These are phyloP conservation scores for Mycena chlorophos DNA, from an alignment of 768 basidiomycete species.

Conservation along the genomic window DNA sequence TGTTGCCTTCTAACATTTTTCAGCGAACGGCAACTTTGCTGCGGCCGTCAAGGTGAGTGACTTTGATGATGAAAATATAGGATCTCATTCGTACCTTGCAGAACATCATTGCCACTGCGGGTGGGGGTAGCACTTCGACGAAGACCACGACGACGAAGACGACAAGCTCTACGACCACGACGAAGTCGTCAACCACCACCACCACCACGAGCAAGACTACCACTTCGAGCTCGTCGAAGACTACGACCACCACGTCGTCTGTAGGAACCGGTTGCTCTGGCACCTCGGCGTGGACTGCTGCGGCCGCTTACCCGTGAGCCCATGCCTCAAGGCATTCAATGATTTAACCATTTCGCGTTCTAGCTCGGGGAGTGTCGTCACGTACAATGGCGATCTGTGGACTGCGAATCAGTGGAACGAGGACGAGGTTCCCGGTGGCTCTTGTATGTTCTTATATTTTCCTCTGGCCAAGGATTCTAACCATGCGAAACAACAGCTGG, in stretches of 20 bases:
- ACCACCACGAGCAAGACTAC: slow-evolving; percentile 16
- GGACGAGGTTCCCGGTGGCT: slow-evolving; percentile 33
- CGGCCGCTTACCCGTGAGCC: slow-evolving; percentile 34
- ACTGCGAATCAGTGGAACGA: slow-evolving; percentile 39
- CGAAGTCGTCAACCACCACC: slow-evolving; percentile 14
- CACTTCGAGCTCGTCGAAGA: slow-evolving; percentile 8
- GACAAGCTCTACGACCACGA: not conserved
- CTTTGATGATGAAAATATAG: too few relatives aligned
- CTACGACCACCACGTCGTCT: not conserved
- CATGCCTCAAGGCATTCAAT: not conserved
- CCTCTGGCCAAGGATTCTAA: not conserved
- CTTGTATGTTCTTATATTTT: slow-evolving; percentile 2
- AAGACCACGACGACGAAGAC: not conserved
- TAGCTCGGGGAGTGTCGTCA: not conserved
- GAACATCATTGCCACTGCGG: slow-evolving; percentile 28
- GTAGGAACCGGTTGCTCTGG: slow-evolving; percentile 23
- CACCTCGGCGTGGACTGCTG: slow-evolving; percentile 34
- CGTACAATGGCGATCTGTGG: slow-evolving; percentile 37
- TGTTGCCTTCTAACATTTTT: not conserved
- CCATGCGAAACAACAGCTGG: slow-evolving; percentile 18
- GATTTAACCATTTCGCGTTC: not conserved
- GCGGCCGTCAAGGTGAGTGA: slow-evolving; percentile 34
- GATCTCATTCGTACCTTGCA: too few relatives aligned
- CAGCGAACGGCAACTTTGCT: slow-evolving; percentile 36
- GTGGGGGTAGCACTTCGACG: slow-evolving; percentile 6